Conservation (phyloP, 2,329 filamentous ascomycete species). For the Bimuria novae-zelandiae region DNA sequence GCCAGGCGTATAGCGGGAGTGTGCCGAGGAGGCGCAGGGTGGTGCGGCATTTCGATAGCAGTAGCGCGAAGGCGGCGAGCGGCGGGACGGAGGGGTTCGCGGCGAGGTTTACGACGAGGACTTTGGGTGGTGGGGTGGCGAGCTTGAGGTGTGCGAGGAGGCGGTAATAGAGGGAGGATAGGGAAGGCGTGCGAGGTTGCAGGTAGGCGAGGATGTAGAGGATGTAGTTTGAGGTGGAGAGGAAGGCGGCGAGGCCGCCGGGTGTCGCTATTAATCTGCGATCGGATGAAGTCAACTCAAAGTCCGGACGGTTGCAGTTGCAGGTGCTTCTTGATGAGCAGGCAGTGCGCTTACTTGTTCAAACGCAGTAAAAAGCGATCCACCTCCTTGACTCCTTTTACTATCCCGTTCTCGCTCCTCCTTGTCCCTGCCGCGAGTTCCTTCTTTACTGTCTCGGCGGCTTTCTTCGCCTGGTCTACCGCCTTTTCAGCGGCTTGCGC, state of each 20-base stretch:
- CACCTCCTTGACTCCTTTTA: slow-evolving; percentile 38
- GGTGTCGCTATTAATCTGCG: slow-evolving; percentile 49
- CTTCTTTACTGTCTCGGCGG: background rate
- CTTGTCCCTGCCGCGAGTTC: background rate
- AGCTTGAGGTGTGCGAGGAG: slow-evolving; percentile 42
- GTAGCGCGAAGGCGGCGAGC: slow-evolving; percentile 41
- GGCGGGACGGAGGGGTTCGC: slow-evolving; percentile 36
- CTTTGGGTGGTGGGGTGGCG: slow-evolving; percentile 27
- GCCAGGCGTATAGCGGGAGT: slow-evolving; percentile 52
- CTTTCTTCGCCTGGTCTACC: slow-evolving; percentile 15
- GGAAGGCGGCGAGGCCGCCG: slow-evolving; percentile 51
- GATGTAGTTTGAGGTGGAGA: slow-evolving; percentile 54
- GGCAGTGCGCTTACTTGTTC: slow-evolving; percentile 47
- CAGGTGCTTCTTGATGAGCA: background rate
- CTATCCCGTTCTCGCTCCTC: slow-evolving; percentile 19
- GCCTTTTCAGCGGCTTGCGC: slow-evolving; percentile 32
- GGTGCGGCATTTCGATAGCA: slow-evolving; percentile 50
- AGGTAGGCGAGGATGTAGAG: slow-evolving; percentile 53
- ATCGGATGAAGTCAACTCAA: slow-evolving; percentile 12
- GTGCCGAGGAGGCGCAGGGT: slow-evolving; percentile 51
- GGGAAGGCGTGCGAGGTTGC: slow-evolving; percentile 44
- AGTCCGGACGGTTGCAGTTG: background rate
- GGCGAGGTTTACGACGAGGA: slow-evolving; percentile 25
- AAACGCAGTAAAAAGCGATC: slow-evolving; percentile 49
- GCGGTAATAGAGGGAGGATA: slow-evolving; percentile 31